Base-by-base conservation (phyloP, 371 early-diverging fungal species). In the Mucor racemosus region DNA sequence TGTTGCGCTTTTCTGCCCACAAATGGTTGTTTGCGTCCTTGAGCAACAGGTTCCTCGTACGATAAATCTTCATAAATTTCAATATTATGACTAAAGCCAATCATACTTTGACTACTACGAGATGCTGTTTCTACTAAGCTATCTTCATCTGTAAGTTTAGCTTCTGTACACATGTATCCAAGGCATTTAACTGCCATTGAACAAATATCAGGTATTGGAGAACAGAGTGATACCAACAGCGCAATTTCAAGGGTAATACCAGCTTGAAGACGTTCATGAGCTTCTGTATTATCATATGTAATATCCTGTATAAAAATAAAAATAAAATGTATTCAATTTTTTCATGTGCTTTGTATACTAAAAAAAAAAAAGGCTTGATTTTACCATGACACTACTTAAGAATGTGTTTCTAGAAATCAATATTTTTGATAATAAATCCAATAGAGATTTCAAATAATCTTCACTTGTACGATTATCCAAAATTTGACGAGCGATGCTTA, bases 1-100 rank as follows among this genome's bases (percentile, higher is more conserved):
- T 94, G 94, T 68, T 90, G 88, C 1, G 89, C 91, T 35, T 89
- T 84, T 60, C 87, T 82, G 10, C 90, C 92, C 19, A 89, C 86
- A 76, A 65, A 90, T 53, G 68, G 62, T 14, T 68, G 65, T 41
- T 68, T 72, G 5, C 62, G 58, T 0, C 68, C 63, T 6, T 68
- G 68, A 0, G 34, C 44, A 3, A 75, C 44, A 0, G 79, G 79
- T 48, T 81, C 80, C 14, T 81, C 79, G 11, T 76, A 84, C 0
- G 82, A 84, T 54, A 94, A 75, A 35, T 90, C 91, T 57, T 82
- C 69, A 66, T 93, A 94, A n/a, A 92, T 86, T 6, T 80, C 72
- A 40, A 89, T 73, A 69, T 92, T 92, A 42, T 89, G 85, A 31
- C 84, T 64, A 6, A 91, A 76, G 5, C 90, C 81, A 17, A 86